These are phyloP conservation scores for Sordariomycetes sp. DNA, from an alignment of 2,329 filamentous ascomycete genomes.

Conservation along the genomic window DNA sequence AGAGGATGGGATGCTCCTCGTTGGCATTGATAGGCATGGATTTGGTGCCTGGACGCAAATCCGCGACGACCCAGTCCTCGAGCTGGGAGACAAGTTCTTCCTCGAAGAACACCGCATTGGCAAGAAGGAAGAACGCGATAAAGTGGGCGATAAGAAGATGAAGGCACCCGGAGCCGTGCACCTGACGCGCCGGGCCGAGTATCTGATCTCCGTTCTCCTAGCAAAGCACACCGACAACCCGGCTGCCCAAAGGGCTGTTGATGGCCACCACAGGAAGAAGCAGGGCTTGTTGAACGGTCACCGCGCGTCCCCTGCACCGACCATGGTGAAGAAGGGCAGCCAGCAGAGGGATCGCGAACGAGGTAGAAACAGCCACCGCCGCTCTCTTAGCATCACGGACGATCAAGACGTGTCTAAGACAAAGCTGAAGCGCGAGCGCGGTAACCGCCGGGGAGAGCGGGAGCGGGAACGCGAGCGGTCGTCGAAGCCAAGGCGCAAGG, in stretches of 20 bases:
- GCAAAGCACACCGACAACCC: conserved; percentile 71
- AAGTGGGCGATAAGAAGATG: conserved; percentile 66
- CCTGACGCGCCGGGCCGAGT: conserved; percentile 87
- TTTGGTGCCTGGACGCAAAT: conserved; percentile 95
- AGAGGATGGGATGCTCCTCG: conserved; percentile 93
- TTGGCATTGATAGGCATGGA: conserved; percentile 86
- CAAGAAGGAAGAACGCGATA: conserved; percentile 85
- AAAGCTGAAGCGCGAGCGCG: conserved; percentile 52
- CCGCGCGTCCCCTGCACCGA: conserved; percentile 61
- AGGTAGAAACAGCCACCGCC: conserved; percentile 32
- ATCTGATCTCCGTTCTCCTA: conserved; percentile 87
- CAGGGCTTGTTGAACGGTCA: conserved; percentile 44
- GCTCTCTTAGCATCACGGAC: conserved; percentile 37
- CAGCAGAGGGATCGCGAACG: conserved; percentile 35
- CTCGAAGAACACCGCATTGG: conserved; percentile 97
- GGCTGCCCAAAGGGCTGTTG: conserved; percentile 66
- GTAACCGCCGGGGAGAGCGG: conserved; percentile 22
- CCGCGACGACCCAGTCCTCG: conserved; percentile 79
- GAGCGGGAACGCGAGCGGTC: conserved; percentile 31
- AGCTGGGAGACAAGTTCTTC: conserved; percentile 84
- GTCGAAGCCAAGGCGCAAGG: conserved; percentile 40
- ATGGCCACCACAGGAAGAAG: conserved; percentile 92
- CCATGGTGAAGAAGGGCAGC: conserved; percentile 30
- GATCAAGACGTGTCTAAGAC: conserved; percentile 40
- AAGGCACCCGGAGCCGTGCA: conserved; percentile 97